These are phyloP conservation scores for Taiwanofungus camphoratus DNA, from an alignment of 1,284 basidiomycete genomes.

Conservation along the genomic window DNA sequence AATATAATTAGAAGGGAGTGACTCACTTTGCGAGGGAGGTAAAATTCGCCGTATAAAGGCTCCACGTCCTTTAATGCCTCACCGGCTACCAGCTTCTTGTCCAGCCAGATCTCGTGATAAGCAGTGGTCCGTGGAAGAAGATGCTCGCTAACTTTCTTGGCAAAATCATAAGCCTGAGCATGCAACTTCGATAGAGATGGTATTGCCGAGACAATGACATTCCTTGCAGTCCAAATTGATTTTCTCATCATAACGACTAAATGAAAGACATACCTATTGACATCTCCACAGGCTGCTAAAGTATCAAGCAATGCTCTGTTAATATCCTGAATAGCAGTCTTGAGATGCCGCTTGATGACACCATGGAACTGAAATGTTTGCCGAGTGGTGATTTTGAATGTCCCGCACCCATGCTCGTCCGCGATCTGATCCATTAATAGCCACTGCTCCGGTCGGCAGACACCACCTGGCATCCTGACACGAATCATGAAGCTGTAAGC, in stretches of 20 bases:
- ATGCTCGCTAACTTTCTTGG: conserved; percentile 82
- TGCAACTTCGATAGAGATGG: conserved; percentile 86
- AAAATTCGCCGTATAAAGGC: conserved; percentile 95
- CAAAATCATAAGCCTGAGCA: conserved; percentile 79
- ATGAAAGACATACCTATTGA: conserved; percentile 67
- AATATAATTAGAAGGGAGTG: conserved; percentile 5
- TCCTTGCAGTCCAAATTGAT: conserved; percentile 40
- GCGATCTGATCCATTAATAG: conserved; percentile 93
- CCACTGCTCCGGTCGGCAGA: conserved; percentile 92
- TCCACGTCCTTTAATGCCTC: conserved; percentile 92
- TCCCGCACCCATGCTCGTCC: conserved; percentile 91
- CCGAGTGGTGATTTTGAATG: conserved; percentile 96
- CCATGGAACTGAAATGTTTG: conserved; percentile 99
- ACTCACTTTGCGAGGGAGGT: conserved; percentile 86
- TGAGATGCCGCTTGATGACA: conserved; percentile 94
- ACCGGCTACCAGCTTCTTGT: conserved; percentile 91
- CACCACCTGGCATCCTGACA: conserved; percentile 92
- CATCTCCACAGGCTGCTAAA: conserved; percentile 97
- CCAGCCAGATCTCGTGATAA: conserved; percentile 99
- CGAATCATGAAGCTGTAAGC: conserved; percentile 99
- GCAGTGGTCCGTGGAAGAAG: conserved; percentile 89
- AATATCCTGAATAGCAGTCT: conserved; percentile 95
- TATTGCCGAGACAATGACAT: conserved; percentile 91
- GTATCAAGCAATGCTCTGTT: conserved; percentile 92
- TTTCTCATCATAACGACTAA: conserved; percentile 3